Conservation (phyloP, 208 protist species). For the Leishmania aethiopica region DNA sequence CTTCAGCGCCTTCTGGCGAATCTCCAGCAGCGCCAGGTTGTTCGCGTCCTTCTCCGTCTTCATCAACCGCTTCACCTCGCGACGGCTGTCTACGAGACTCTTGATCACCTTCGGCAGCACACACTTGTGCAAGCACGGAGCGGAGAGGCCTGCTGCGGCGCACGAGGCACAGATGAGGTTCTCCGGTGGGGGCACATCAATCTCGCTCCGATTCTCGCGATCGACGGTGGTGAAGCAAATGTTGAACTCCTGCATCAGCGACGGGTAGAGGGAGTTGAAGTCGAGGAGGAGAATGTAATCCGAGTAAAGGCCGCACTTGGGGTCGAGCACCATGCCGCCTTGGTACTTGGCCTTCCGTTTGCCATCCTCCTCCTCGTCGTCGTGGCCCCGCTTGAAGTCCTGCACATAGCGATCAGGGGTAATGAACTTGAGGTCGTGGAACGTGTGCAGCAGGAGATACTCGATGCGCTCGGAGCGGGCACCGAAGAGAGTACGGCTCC, state of each 20-base stretch:
- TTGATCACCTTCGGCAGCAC: constrained; percentile 96
- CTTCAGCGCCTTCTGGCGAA: constrained; percentile 98
- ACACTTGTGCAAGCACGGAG: constrained; percentile 88
- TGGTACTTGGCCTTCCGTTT: constrained; percentile 92
- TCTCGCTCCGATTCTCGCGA: constrained; percentile 35
- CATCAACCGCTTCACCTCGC: constrained; percentile 96
- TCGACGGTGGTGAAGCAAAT: constrained; percentile 99
- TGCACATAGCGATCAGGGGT: constrained; percentile 93
- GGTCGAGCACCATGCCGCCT: constrained; percentile 97
- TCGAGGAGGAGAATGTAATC: constrained; percentile 99
- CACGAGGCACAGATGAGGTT: constrained; percentile 82
- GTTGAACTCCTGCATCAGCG: constrained; percentile 99
- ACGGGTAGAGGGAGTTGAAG: constrained; percentile 99
- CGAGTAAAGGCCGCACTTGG: constrained; percentile 98
- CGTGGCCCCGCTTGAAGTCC: constrained; percentile 63
- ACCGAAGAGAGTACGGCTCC: constrained; percentile 95
- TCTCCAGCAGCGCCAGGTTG: constrained; percentile 92
- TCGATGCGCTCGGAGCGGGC: constrained; percentile 98
- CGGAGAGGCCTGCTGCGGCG: constrained; percentile 45
- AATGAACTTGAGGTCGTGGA: constrained; percentile 95
- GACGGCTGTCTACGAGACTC: constrained; percentile 92
- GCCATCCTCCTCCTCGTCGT: constrained; percentile 71
- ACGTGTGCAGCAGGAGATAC: constrained; percentile 98
- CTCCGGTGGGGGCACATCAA: constrained; percentile 68
- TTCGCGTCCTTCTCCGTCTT: constrained; percentile 85